Percentiles rank a stretch among this genome's conserved stretches.
phyloP scores from a whole-genome alignment of 2,329 filamentous ascomycete genomes.

The Xylariaceae sp. region DNA sequence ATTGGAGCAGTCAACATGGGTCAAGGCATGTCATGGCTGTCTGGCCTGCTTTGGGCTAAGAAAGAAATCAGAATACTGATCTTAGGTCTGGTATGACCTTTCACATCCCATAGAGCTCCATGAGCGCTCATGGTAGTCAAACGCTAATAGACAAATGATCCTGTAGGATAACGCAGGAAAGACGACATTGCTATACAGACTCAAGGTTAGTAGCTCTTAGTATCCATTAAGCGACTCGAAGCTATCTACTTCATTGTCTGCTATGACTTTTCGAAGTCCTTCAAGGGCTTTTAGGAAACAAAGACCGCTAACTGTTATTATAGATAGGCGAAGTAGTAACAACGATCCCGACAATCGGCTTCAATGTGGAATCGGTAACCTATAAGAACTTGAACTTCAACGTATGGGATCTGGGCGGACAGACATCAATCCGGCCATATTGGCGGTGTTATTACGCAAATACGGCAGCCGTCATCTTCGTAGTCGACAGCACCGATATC shows the following conservation, averaged over 20 bases:
- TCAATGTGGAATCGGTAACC: constrained; percentile 98
- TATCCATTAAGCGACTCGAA: neutral
- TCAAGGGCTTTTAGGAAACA: neutral
- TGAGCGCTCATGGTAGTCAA: constrained; percentile 16
- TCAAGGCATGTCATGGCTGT: constrained; percentile 71
- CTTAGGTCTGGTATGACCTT: constrained; percentile 76
- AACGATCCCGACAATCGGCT: constrained; percentile 98
- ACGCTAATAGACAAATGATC: constrained; percentile 21
- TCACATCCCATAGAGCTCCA: neutral
- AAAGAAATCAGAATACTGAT: constrained; percentile 98
- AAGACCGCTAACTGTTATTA: constrained; percentile 16
- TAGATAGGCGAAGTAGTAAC: constrained; percentile 98
- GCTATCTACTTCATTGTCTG: neutral
- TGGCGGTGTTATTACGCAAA: constrained; percentile 99
- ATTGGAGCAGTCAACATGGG: constrained; percentile 59
- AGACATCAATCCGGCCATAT: constrained; percentile 98
- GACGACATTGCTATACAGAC: constrained; percentile 92
- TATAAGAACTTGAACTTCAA: constrained; percentile 99
- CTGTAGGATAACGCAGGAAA: constrained; percentile 95
- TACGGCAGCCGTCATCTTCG: constrained; percentile 97
- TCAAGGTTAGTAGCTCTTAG: constrained; percentile 70
- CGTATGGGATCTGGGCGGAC: constrained; percentile 97
- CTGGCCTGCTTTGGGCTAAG: constrained; percentile 81
- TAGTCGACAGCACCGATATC: constrained; percentile 97
- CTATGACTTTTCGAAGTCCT: neutral